Conservation (phyloP, 177 flowering plant genomes). For the Telopea speciosissima region DNA sequence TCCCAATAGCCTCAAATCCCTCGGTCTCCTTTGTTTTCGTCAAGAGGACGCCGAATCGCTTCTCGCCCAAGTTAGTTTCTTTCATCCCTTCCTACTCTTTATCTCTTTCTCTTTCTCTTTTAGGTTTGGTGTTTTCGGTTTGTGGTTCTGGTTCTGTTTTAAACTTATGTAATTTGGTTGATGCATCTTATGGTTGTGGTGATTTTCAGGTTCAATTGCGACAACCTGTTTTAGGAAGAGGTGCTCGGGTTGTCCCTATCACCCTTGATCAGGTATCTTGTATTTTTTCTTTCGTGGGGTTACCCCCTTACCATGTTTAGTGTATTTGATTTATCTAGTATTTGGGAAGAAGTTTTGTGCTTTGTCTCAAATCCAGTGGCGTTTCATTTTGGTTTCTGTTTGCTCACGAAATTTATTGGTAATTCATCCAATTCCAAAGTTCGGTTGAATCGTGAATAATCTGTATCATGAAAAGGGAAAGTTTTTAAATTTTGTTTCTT, state of each 20-base stretch:
- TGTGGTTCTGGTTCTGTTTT: not conserved
- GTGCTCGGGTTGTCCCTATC: not conserved
- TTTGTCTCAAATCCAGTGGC: not conserved
- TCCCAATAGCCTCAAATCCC: conserved; percentile 62
- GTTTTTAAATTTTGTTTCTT: too few relatives aligned
- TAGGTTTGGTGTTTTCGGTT: too few relatives aligned
- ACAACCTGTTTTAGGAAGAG: conserved; percentile 1
- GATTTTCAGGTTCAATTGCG: not conserved
- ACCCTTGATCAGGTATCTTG: not conserved
- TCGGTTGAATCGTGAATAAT: not conserved
- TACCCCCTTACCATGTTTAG: not conserved
- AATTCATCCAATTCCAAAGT: not conserved
- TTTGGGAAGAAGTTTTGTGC: not conserved
- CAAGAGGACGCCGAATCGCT: conserved; percentile 86
- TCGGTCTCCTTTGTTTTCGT: conserved; percentile 86
- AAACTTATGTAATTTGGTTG: not conserved
- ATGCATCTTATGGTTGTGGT: not conserved
- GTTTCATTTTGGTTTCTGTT: not conserved
- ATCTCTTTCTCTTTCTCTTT: too few relatives aligned
- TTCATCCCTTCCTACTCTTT: not conserved
- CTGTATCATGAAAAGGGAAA: not conserved
- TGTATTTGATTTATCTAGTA: not conserved
- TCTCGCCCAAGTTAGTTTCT: conserved; percentile 70
- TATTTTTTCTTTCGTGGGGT: not conserved
- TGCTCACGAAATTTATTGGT: not conserved